Evolutionary conservation across 768 basidiomycete species (phyloP).

Genomic region (Termitomyces sp.): DNA sequence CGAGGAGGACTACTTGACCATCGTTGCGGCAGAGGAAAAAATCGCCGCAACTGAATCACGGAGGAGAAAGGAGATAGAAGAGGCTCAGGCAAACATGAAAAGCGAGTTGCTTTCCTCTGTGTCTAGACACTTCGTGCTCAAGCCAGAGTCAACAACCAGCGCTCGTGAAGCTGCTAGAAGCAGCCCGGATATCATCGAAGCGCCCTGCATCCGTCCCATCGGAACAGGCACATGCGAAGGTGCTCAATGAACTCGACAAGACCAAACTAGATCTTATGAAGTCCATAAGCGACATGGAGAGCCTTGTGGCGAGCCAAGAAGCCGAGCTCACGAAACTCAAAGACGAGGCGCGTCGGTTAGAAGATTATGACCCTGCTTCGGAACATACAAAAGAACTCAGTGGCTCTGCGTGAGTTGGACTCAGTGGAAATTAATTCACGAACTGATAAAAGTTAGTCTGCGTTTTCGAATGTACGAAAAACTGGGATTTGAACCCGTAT

Average conservation of each 20-base stretch:
- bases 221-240: slow-evolving; percentile 50
- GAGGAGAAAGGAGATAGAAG: slow-evolving; percentile 64
- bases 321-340: slow-evolving; percentile 65
- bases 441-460: slow-evolving; percentile 33
- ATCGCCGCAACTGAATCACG: slow-evolving; percentile 51
- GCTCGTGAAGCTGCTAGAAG: slow-evolving; percentile 57
- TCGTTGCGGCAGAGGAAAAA: slow-evolving; percentile 67
- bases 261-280: slow-evolving; percentile 63
- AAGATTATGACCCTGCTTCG: slow-evolving; percentile 64
- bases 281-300: slow-evolving; percentile 69
- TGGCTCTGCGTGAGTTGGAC: slow-evolving; percentile 51
- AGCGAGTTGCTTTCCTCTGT: slow-evolving; percentile 27
- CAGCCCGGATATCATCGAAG: slow-evolving; percentile 64
- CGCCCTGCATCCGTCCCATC: slow-evolving; percentile 69
- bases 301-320: slow-evolving; percentile 58
- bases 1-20: slow-evolving; percentile 72
- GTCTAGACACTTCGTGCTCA: background rate
- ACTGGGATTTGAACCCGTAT: slow-evolving; percentile 65
- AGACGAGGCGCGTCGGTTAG: slow-evolving; percentile 53
- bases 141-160: slow-evolving; percentile 30
- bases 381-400: slow-evolving; percentile 70
- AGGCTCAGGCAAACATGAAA: slow-evolving; percentile 59
- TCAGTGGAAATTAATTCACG: background rate
- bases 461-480: slow-evolving; percentile 65
- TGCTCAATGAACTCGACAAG: slow-evolving; percentile 60